Evolutionary conservation across 768 basidiomycete genomes (phyloP), one percentile per base, ranked within the genome.

Genomic region (Boletus bicolor): DNA sequence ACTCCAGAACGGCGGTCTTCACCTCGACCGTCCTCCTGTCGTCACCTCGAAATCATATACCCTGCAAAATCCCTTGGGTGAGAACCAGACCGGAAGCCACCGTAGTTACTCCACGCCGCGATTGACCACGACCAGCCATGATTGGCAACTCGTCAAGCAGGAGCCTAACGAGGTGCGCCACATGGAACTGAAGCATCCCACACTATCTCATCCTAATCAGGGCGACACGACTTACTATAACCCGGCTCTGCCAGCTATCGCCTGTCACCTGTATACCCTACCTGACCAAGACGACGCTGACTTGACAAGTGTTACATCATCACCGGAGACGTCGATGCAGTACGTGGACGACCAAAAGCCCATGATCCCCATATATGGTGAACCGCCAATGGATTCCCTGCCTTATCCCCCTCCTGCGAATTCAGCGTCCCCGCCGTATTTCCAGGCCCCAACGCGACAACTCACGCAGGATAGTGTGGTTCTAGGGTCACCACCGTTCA

Each of bases 321-420:
- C 63, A 17, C 19, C 51, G 0, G 51, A 54, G 30, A 7, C 44
- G 11, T 17, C 53, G 2, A 42, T 56, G 37, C 55, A 54, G 15
- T 64, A 60, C 15, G 28, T 11, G 3, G 68, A 63, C 3, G 60
- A 61, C 39, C 45, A 50, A 24, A 63, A 63, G 7, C 54, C 56
- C 6, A n/a, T 44, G 41, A 2, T 49, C 9, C 1, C 53, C 12
- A 0, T 56, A n/a, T 61, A 63, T 8, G 48, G 60, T 1, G 63
- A 60, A 17, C 70, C 70, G 0, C 70, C 66, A 4, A 71, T 71
- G 72, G 72, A 72, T 44, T 71, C 63, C 6, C 39, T 73, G 11
- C 70, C 70, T 0, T 70, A 48, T 32, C 65, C 70, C 1, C 71
- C 70, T 4, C 70, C 70, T 12, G n/a, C 41, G 3, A 64, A 53